A percentile compares a stretch with the other conserved stretches of the same genome.
Conservation (phyloP, 257 asterid genomes). For the Sherardia arvensis region DNA sequence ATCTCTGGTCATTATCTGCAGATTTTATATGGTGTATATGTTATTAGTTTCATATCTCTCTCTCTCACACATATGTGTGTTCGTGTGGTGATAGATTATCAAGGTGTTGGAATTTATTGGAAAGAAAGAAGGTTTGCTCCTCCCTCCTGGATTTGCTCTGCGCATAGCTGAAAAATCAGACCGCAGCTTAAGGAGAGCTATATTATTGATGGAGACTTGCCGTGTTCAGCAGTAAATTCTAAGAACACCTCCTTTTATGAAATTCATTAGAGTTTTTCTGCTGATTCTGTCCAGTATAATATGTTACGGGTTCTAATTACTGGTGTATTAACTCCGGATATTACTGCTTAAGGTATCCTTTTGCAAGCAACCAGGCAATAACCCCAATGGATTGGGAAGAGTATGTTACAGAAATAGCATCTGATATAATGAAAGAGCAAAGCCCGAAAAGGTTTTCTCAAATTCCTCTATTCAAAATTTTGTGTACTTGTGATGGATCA, state of each 20-base stretch:
- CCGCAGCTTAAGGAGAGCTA: constrained; percentile 87
- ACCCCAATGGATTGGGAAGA: constrained; percentile 98
- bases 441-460: constrained; percentile 78
- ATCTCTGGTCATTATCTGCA: not conserved
- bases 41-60: not conserved
- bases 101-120: constrained; percentile 79
- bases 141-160: constrained; percentile 68
- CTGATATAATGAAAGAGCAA: constrained; percentile 90
- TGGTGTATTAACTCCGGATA: constrained; percentile 8
- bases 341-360: constrained; percentile 64
- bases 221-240: constrained; percentile 84
- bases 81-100: constrained; percentile 40
- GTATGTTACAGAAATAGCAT: constrained; percentile 78
- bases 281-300: not conserved
- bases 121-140: constrained; percentile 82
- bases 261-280: not conserved
- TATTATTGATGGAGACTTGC: constrained; percentile 81
- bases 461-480: constrained; percentile 5
- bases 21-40: not conserved
- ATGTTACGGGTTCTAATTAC: not conserved
- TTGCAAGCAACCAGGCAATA: constrained; percentile 57
- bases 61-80: not conserved
- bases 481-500: not conserved
- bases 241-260: constrained; percentile 10
- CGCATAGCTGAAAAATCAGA: constrained; percentile 80